These are phyloP conservation scores for Penicillium verrucosum DNA, from an alignment of 2,329 filamentous ascomycete species.

Conservation along the genomic window DNA sequence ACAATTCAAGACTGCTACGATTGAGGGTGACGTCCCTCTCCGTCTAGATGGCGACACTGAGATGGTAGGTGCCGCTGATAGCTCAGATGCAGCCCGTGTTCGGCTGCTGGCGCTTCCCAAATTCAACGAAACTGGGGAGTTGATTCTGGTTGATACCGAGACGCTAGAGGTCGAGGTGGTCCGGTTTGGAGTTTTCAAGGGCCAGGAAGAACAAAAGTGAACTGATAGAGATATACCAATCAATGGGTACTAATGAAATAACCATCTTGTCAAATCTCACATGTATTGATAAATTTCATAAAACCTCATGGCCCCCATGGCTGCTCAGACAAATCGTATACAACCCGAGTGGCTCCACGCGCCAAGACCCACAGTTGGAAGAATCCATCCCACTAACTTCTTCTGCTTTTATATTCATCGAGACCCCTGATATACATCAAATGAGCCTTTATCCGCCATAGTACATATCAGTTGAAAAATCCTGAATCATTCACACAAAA, in stretches of 20 bases:
- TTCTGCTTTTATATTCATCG: neutral
- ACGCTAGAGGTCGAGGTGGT: constrained; percentile 75
- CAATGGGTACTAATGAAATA: constrained; percentile 10
- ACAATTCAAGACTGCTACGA: constrained; percentile 67
- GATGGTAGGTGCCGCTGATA: constrained; percentile 41
- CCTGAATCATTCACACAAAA: neutral
- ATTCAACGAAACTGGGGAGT: constrained; percentile 72
- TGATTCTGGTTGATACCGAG: constrained; percentile 82
- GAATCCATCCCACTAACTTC: constrained; percentile 10
- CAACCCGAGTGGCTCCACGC: constrained; percentile 5
- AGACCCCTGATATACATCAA: neutral
- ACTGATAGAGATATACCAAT: constrained; percentile 15
- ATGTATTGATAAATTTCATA: neutral
- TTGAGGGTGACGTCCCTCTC: constrained; percentile 51
- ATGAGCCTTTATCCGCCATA: neutral
- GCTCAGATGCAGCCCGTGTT: constrained; percentile 63
- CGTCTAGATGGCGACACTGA: constrained; percentile 35
- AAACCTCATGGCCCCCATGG: neutral
- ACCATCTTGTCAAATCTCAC: neutral
- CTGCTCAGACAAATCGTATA: neutral
- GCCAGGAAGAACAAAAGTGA: constrained; percentile 35
- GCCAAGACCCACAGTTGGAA: constrained; percentile 19
- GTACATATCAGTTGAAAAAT: neutral
- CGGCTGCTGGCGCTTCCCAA: constrained; percentile 78
- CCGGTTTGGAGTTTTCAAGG: constrained; percentile 50